These are phyloP conservation scores for Trichoderma polysporum DNA, from an alignment of 2,329 filamentous ascomycete genomes.

Conservation along the genomic window DNA sequence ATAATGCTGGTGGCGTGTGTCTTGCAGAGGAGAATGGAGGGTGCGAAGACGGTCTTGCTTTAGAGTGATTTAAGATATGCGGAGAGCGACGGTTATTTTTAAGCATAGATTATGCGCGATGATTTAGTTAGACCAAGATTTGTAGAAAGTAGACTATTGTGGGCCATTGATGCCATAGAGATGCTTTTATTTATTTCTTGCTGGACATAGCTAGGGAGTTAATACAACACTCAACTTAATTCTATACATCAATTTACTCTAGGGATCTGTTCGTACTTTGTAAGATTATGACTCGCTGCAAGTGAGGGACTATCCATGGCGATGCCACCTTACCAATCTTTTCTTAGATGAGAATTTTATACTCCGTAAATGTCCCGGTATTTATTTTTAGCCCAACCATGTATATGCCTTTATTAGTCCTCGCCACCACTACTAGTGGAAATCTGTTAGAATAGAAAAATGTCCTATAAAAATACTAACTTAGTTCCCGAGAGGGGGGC, in stretches of 20 bases:
- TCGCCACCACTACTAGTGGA: no score
- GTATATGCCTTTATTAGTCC: not conserved
- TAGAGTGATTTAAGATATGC: conserved; percentile 14
- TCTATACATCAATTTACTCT: not conserved
- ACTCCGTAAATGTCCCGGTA: no score
- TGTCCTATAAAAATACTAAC: no score
- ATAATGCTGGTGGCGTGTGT: conserved; percentile 52
- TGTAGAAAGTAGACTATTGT: not conserved
- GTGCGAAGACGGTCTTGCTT: conserved; percentile 20
- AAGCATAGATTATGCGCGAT: not conserved
- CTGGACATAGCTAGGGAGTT: not conserved
- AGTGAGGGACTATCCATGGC: not conserved
- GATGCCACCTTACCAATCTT: not conserved
- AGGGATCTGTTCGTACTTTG: not conserved
- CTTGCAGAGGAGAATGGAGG: conserved; percentile 4
- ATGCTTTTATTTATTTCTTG: not conserved
- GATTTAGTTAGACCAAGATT: not conserved
- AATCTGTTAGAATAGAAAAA: no score
- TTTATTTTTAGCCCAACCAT: not conserved
- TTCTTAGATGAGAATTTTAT: no score
- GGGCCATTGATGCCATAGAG: not conserved
- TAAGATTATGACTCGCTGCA: not conserved
- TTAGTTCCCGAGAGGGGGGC: no score
- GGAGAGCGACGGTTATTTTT: not conserved
- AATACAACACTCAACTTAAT: not conserved